Evolutionary conservation across 1,284 basidiomycete species (phyloP).

Genomic region (Cutaneotrichosporon sp.): DNA sequence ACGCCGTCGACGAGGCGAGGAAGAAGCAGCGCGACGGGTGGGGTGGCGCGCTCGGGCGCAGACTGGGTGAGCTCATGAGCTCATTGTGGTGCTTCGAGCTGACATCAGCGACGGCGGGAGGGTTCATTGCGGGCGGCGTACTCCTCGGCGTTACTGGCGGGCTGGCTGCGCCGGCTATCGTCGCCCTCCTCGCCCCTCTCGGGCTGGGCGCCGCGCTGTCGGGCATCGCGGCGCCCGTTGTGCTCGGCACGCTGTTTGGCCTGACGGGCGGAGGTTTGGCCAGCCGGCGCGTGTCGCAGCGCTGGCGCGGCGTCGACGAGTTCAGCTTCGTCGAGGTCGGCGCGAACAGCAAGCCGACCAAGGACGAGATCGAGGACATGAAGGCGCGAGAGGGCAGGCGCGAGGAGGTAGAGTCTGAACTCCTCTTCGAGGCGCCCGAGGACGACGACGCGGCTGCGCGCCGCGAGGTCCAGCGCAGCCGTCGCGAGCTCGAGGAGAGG

Average conservation of each 20-base stretch:
- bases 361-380: slow-evolving; percentile 46
- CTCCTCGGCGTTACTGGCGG: slow-evolving; percentile 60
- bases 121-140: slow-evolving; percentile 54
- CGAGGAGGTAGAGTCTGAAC: slow-evolving; percentile 7
- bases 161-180: slow-evolving; percentile 58
- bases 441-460: slow-evolving; percentile 15
- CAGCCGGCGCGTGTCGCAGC: slow-evolving; percentile 56
- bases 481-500: slow-evolving; percentile 16
- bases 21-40: slow-evolving; percentile 54
- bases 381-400: slow-evolving; percentile 17
- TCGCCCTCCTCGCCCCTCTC: slow-evolving; percentile 56
- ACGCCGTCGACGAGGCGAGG: slow-evolving; percentile 48
- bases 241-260: slow-evolving; percentile 59
- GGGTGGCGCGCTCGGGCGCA: slow-evolving; percentile 55
- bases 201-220: slow-evolving; percentile 54
- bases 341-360: slow-evolving; percentile 42
- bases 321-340: slow-evolving; percentile 57
- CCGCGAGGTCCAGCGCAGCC: slow-evolving; percentile 11
- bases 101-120: slow-evolving; percentile 55
- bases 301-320: slow-evolving; percentile 58
- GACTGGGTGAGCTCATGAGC: slow-evolving; percentile 36
- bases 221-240: slow-evolving; percentile 55
- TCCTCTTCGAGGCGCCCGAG: slow-evolving; percentile 9
- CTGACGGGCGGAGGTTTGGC: slow-evolving; percentile 58
- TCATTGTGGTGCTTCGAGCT: not conserved